A percentile compares a stretch with the other conserved stretches of the same genome.
Conservation (phyloP, 768 basidiomycete species). For the Xerocomus brunneocitrinus region DNA sequence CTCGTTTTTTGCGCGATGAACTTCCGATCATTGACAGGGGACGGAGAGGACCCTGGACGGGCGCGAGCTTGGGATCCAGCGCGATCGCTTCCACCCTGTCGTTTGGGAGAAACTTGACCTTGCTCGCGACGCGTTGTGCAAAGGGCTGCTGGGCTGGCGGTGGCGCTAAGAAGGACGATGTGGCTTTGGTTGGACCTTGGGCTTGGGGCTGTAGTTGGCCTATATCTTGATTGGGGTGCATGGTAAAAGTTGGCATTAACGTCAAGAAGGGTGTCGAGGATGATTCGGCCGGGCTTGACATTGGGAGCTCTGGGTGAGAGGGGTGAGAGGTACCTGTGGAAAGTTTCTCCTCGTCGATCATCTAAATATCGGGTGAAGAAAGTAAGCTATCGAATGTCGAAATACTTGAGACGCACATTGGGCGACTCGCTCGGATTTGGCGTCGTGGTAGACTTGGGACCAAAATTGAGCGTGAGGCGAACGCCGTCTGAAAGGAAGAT, state of each 20-base stretch:
- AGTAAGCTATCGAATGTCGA: neutral
- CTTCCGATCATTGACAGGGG: constrained; percentile 24
- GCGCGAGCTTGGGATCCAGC: constrained; percentile 30
- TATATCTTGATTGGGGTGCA: constrained; percentile 1
- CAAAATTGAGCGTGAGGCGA: constrained; percentile 23
- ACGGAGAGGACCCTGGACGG: constrained; percentile 30
- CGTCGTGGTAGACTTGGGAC: constrained; percentile 1
- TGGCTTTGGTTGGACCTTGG: neutral
- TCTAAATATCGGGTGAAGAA: constrained; percentile 3
- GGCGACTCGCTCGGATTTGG: neutral
- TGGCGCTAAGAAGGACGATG: neutral
- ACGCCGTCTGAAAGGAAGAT: constrained; percentile 14
- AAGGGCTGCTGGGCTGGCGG: neutral
- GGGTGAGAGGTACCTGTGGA: constrained; percentile 5
- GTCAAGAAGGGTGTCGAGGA: constrained; percentile 13
- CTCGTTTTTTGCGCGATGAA: constrained; percentile 14
- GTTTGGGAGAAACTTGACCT: constrained; percentile 18
- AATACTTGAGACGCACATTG: constrained; percentile 10
- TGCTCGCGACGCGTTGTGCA: constrained; percentile 10
- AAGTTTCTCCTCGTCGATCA: constrained; percentile 16
- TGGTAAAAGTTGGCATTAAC: constrained; percentile 14
- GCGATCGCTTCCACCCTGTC: constrained; percentile 26
- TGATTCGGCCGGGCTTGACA: constrained; percentile 9
- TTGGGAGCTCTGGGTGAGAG: constrained; percentile 1
- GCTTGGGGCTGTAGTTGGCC: neutral